Evolutionary conservation across 2,329 filamentous ascomycete species (phyloP), one percentile per base, ranked within the genome.

Genomic region (Cladosporium sp.): DNA sequence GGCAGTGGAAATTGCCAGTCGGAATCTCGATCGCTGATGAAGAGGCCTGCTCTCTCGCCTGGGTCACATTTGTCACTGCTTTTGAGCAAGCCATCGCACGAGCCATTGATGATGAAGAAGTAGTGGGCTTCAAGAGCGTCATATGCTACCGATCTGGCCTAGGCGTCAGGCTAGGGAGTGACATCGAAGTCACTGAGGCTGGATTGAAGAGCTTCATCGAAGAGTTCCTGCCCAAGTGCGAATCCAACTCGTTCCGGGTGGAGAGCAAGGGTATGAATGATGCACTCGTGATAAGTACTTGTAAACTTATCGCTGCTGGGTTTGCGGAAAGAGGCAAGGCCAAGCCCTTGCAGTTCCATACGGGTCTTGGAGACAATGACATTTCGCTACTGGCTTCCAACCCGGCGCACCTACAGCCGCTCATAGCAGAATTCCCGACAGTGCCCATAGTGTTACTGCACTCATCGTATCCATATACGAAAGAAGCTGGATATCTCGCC

Each of bases 331-430:
- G 70, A 3, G 73, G 74, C 30, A 65, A 66, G 3, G 83, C 82
- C 59, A 94, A 93, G 69, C 89, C 90, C 0, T 77, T 95, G 12
- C 90, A 95, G 67, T 88, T 96, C 63, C 90, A 95, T 67, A 94
- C 89, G 0, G 90, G 90, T 0, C 79, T 94, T 0, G 90, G 90
- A 0, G 90, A 94, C 68, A 89, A 87, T 64, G 90, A 94, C 66
- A 88, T 94, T 52, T 82, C 79, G 4, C 76, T 95, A 25, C 76
- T 84, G 2, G 82, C 82, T 52, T 83, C 89, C 0, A 93, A 90
- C 42, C 90, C 91, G 0, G 84, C 89, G 0, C 86, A 89, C 65
- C 75, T 96, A 22, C 89, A 95, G 67, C 75, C 80, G 0, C 83
- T 95, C 59, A 90, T 94, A 64, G 82, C 85, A 39, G 76, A 80